Evolutionary conservation across 306 rosid species (phyloP).

Genomic region (Astragalus membranaceus): DNA sequence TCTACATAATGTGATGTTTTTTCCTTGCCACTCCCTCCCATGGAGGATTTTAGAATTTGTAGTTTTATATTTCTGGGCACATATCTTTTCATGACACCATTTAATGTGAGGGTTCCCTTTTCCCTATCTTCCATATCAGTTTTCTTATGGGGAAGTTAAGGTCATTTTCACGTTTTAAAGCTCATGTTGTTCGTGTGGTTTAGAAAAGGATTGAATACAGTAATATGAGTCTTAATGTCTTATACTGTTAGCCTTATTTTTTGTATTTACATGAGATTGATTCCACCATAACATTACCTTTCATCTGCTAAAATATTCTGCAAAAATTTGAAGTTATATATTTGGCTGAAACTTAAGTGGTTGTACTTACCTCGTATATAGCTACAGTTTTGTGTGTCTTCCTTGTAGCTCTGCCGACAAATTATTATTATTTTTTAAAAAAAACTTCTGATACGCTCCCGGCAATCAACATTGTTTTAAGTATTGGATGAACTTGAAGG

Average conservation of each 20-base stretch:
- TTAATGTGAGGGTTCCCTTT: background rate
- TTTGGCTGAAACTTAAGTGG: background rate
- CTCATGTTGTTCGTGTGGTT: background rate
- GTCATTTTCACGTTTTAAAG: background rate
- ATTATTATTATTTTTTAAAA: too few species aligned
- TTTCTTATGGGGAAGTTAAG: background rate
- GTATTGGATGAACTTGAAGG: background rate
- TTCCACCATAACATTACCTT: background rate
- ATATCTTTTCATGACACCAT: conserved; percentile 2
- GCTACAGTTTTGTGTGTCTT: background rate
- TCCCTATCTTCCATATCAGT: background rate
- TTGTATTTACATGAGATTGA: background rate
- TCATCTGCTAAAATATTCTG: background rate
- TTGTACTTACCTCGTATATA: too few species aligned
- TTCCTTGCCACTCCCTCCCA: background rate
- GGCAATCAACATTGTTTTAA: background rate
- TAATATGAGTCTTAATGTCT: background rate
- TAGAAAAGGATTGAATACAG: background rate
- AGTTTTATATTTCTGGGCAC: background rate
- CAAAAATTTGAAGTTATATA: background rate
- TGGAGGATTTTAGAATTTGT: background rate
- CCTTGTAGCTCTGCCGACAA: background rate
- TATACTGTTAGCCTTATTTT: background rate
- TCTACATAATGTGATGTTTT: background rate
- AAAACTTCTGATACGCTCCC: too few species aligned